phyloP scores from a whole-genome alignment of 371 early-diverging fungal genomes.

The Umbelopsis sp. region DNA sequence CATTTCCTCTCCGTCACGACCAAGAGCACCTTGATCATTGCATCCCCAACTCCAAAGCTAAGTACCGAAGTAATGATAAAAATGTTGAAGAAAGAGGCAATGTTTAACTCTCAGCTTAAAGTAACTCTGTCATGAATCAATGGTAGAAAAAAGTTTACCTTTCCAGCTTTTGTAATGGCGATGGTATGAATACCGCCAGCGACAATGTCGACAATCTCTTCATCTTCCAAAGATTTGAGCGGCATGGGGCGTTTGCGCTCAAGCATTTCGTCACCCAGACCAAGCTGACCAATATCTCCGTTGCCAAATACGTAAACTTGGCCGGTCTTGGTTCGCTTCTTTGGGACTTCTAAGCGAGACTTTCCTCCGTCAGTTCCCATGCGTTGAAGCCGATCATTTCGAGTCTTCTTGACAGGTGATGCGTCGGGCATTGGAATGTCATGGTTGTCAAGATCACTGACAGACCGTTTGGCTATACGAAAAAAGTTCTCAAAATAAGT shows the following conservation, averaged over 20 bases:
- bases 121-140: not conserved
- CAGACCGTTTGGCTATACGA: conserved; percentile 12
- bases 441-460: conserved; percentile 8
- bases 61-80: no score
- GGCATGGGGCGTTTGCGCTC: conserved; percentile 77
- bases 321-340: conserved; percentile 48
- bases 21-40: conserved; percentile 98
- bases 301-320: conserved; percentile 92
- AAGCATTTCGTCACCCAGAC: conserved; percentile 82
- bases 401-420: conserved; percentile 16
- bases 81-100: no score
- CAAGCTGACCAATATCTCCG: conserved; percentile 97
- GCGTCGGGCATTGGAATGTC: conserved; percentile 17
- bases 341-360: conserved; percentile 22
- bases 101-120: not conserved
- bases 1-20: conserved; percentile 85
- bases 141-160: conserved; percentile 54
- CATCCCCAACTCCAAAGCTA: conserved; percentile 95
- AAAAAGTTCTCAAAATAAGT: not conserved
- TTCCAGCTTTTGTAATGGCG: conserved; percentile 76
- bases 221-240: conserved; percentile 64
- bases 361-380: not conserved
- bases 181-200: conserved; percentile 92
- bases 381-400: not conserved
- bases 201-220: conserved; percentile 75